phyloP scores from a whole-genome alignment of 768 basidiomycete genomes.

The Pilatotrama ljubarskyi region DNA sequence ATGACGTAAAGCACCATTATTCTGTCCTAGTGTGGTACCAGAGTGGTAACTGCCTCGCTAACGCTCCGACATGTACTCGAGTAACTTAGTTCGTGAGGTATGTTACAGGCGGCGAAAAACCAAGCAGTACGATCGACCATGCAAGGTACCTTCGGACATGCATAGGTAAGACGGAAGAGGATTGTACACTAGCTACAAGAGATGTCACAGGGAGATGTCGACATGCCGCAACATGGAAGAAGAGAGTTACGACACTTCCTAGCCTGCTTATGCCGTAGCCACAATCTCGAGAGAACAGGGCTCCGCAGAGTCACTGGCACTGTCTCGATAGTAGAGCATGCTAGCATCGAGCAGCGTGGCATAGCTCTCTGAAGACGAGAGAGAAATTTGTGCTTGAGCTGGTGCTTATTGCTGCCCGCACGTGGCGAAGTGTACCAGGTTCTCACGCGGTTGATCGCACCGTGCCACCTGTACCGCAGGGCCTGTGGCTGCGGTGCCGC shows the following conservation, averaged over 20 bases:
- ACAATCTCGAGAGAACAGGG: slow-evolving; percentile 56
- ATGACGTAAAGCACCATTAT: no score
- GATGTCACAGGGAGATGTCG: slow-evolving; percentile 59
- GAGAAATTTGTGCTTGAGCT: not conserved
- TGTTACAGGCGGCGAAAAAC: no score
- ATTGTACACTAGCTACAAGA: not conserved
- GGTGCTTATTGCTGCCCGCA: not conserved
- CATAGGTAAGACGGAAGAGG: no score
- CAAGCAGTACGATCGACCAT: no score
- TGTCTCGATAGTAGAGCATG: slow-evolving; percentile 52
- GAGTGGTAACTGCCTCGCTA: no score
- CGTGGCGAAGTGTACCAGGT: not conserved
- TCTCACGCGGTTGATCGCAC: not conserved
- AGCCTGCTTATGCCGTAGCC: slow-evolving; percentile 44
- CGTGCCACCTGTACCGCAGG: no score
- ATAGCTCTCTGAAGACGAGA: slow-evolving; percentile 45
- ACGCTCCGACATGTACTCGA: no score
- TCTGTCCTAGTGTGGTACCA: no score
- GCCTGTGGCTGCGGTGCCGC: no score
- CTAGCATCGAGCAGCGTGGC: slow-evolving; percentile 64
- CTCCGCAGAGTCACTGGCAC: slow-evolving; percentile 57
- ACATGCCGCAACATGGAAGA: slow-evolving; percentile 57
- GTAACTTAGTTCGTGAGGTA: no score
- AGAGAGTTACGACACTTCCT: slow-evolving; percentile 62
- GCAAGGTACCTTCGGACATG: no score